phyloP scores from a whole-genome alignment of 352 stramenopile species.

The Phytophthora capsici region DNA sequence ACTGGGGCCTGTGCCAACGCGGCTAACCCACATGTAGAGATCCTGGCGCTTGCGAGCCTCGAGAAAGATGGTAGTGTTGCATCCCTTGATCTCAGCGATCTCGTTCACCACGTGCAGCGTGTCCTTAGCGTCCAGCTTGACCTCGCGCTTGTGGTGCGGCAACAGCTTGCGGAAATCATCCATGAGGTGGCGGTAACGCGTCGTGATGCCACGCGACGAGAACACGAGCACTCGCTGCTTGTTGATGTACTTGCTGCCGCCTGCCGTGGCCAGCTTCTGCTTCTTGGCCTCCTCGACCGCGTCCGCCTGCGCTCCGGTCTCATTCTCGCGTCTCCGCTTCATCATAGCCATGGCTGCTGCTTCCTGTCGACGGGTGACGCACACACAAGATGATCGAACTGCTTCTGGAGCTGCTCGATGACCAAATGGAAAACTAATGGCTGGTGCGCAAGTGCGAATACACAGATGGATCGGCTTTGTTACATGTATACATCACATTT shows the following conservation, averaged over 20 bases:
- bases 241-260: slow-evolving; percentile 81
- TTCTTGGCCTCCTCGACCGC: slow-evolving; percentile 44
- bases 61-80: slow-evolving; percentile 97
- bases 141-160: slow-evolving; percentile 99
- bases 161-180: slow-evolving; percentile 98
- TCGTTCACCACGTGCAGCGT: slow-evolving; percentile 97
- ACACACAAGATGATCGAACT: slow-evolving; percentile 2
- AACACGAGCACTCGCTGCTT: slow-evolving; percentile 95
- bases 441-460: slow-evolving; percentile 19
- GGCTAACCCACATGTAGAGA: slow-evolving; percentile 98
- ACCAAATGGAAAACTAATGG: slow-evolving; percentile 28
- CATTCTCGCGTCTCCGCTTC: slow-evolving; percentile 51
- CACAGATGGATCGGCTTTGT: slow-evolving; percentile 8
- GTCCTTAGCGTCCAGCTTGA: slow-evolving; percentile 97
- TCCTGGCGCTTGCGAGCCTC: slow-evolving; percentile 98
- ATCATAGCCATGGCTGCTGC: slow-evolving; percentile 42
- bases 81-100: slow-evolving; percentile 98
- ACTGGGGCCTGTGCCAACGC: slow-evolving; percentile 95
- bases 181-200: slow-evolving; percentile 97
- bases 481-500: neutral
- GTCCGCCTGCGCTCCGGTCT: slow-evolving; percentile 40
- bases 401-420: slow-evolving; percentile 13
- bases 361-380: neutral
- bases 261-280: slow-evolving; percentile 38
- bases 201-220: slow-evolving; percentile 92